phyloP scores from a whole-genome alignment of 2,329 filamentous ascomycete species.

The Xylaria sp. region DNA sequence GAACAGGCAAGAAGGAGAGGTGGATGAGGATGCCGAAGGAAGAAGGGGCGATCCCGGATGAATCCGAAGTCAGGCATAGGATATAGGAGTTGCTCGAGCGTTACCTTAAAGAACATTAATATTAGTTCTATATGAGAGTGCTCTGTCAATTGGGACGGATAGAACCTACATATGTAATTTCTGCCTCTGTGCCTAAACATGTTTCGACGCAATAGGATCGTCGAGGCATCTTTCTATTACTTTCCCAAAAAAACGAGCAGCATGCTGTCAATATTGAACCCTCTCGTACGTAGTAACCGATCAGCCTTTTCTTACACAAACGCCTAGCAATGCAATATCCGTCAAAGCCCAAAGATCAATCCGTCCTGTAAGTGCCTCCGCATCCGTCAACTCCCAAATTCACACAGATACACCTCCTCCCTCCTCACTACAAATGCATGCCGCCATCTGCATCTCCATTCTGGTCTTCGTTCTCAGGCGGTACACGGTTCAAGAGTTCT shows the following conservation, averaged over 20 bases:
- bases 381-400: background rate
- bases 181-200: background rate
- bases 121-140: too few relatives aligned
- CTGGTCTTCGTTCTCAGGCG: constrained; percentile 57
- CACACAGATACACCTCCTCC: background rate
- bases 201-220: background rate
- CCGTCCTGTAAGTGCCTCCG: background rate
- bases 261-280: background rate
- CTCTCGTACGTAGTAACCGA: background rate
- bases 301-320: constrained; percentile 21
- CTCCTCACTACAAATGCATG: constrained; percentile 66
- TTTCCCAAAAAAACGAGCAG: background rate
- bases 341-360: background rate
- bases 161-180: too few relatives aligned
- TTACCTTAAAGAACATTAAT: too few relatives aligned
- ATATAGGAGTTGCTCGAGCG: too few relatives aligned
- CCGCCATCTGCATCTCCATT: constrained; percentile 60
- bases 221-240: background rate
- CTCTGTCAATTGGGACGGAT: too few relatives aligned
- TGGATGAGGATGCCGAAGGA: background rate
- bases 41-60: background rate
- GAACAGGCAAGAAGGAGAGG: background rate
- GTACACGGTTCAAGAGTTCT: constrained; percentile 66
- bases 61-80: background rate
- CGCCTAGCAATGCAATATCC: constrained; percentile 34